Conservation (phyloP, 2,329 filamentous ascomycete species). For the Dactylellina drechsleri region DNA sequence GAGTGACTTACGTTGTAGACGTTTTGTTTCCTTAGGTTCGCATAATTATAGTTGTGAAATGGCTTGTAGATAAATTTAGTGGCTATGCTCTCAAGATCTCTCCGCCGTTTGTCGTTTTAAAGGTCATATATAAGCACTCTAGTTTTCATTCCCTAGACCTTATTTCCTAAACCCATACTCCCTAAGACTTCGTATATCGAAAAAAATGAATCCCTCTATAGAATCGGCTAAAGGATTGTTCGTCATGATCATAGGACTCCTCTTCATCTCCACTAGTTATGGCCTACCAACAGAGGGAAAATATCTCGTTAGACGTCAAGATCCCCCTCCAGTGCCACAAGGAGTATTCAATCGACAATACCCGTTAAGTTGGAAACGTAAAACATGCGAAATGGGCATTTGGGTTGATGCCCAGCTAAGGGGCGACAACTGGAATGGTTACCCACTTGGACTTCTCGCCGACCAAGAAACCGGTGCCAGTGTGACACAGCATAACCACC, state of each 20-base stretch:
- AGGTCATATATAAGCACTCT: too few relatives aligned
- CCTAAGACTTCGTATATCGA: too few relatives aligned
- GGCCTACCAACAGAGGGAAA: not conserved
- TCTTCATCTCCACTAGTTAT: not conserved
- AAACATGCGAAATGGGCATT: slow-evolving; percentile 5
- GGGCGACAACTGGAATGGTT: not conserved
- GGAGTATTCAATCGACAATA: not conserved
- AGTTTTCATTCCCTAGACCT: too few relatives aligned
- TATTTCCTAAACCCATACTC: too few relatives aligned
- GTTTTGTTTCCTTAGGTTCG: too few relatives aligned
- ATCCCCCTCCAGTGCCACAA: not conserved
- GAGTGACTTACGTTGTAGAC: too few relatives aligned
- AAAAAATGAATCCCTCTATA: too few relatives aligned
- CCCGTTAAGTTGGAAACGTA: not conserved
- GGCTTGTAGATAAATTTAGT: too few relatives aligned
- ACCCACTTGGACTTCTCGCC: not conserved
- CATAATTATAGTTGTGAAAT: too few relatives aligned
- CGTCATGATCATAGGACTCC: not conserved
- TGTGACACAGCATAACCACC: not conserved
- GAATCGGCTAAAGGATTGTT: too few relatives aligned
- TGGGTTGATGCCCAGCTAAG: not conserved
- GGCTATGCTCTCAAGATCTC: too few relatives aligned
- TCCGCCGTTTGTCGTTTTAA: too few relatives aligned
- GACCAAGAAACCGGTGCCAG: not conserved
- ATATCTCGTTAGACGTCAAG: not conserved